Evolutionary conservation across 2,329 filamentous ascomycete genomes (phyloP).

Genomic region (Calonectria multiphialidica): DNA sequence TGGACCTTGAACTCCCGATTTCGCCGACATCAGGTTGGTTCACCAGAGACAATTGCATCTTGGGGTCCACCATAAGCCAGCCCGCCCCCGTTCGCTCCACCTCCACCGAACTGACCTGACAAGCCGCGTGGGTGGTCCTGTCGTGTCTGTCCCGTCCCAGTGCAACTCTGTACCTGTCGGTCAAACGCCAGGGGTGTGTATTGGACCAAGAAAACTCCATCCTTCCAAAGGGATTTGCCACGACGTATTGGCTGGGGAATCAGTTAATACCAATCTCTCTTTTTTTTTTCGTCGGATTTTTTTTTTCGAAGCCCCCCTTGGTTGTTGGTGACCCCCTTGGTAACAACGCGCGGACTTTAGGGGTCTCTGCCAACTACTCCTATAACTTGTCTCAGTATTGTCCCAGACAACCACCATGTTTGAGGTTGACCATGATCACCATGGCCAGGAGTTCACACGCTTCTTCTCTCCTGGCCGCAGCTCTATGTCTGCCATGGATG

Average conservation of each 20-base stretch:
- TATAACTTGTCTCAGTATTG: slow-evolving; percentile 21
- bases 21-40: slow-evolving; percentile 3
- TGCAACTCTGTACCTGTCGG: slow-evolving; percentile 16
- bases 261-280: not conserved
- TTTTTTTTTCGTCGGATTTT: not conserved
- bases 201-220: slow-evolving; percentile 6
- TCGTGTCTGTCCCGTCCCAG: not conserved
- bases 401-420: slow-evolving; percentile 35
- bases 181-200: slow-evolving; percentile 15
- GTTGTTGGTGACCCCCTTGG: not conserved
- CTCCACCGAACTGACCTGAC: slow-evolving; percentile 27
- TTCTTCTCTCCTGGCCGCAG: slow-evolving; percentile 43
- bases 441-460: slow-evolving; percentile 42
- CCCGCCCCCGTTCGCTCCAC: slow-evolving; percentile 13
- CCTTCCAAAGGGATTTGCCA: not conserved
- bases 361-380: slow-evolving; percentile 3
- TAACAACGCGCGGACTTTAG: not conserved
- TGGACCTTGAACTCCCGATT: slow-evolving; percentile 17
- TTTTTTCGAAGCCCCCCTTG: not conserved
- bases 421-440: slow-evolving; percentile 42
- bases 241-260: slow-evolving; percentile 1
- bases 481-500: slow-evolving; percentile 43
- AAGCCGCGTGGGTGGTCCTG: slow-evolving; percentile 14
- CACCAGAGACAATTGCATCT: not conserved
- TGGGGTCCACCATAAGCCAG: not conserved